Evolutionary conservation across 768 basidiomycete species (phyloP).

Genomic region (Hirschioporus abietinus): DNA sequence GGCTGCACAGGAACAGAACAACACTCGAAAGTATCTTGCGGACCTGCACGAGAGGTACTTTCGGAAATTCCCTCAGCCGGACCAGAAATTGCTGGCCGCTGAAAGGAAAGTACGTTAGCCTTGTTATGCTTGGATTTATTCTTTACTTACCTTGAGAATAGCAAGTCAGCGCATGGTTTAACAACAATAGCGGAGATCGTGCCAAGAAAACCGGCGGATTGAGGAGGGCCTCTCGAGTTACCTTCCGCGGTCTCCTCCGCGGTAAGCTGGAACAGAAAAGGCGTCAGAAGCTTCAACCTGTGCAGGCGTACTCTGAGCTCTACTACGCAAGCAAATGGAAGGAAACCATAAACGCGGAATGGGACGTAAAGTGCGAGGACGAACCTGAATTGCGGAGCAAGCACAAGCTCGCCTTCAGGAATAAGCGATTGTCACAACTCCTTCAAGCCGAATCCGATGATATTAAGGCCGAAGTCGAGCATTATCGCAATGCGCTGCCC

Average conservation of each 20-base stretch:
- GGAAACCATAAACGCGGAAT: neutral
- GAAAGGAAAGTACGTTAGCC: neutral
- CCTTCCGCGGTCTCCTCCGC: neutral
- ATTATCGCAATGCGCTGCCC: neutral
- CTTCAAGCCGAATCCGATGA: neutral
- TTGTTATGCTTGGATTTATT: neutral
- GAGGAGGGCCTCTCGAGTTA: neutral
- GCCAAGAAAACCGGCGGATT: neutral
- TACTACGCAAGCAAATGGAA: neutral
- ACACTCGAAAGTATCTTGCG: neutral
- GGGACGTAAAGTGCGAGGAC: neutral
- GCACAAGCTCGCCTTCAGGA: neutral
- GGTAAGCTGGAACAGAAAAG: neutral
- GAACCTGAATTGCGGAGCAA: neutral
- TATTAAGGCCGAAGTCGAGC: neutral
- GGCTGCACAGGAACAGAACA: neutral
- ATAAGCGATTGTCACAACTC: neutral
- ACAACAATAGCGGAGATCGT: neutral
- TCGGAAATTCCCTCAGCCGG: neutral
- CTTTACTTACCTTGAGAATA: neutral
- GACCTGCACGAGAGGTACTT: neutral
- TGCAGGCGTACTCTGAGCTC: neutral
- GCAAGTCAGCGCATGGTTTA: neutral
- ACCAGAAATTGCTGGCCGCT: neutral
- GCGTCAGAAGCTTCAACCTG: slow-evolving; percentile 18